Base-by-base conservation (phyloP, 1,284 basidiomycete genomes). In the Neotropicomus parvogracilis region DNA sequence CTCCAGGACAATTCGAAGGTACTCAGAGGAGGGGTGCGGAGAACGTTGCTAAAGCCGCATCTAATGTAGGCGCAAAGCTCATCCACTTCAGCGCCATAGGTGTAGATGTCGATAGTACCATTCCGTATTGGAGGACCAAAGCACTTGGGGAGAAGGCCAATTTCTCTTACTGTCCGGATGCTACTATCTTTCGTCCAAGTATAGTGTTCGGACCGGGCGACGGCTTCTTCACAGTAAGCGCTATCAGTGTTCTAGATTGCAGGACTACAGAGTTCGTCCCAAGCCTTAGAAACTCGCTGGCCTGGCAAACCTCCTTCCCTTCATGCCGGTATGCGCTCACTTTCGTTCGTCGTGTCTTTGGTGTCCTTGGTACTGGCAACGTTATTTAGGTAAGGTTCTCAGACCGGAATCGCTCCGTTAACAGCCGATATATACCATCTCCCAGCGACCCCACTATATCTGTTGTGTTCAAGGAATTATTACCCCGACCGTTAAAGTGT, bases 351-450 rank as follows among this genome's bases (percentile, higher is more conserved):
- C 36, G 82, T 88, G 2, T 58, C 62, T 20, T 66, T 87, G 41
- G 71, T 76, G 17, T 72, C 79, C 0, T 66, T 81, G 42, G 81
- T 80, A 11, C 66, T 81, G 42, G 81, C 81, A 11, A 81, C 72
- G 0, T 47, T 85, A 1, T 85, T 85, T 62, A 86, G 85, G 85
- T 75, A 41, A 56, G 56, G 27, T 27, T 35, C 8, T 38, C 3
- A 8, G 21, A 11, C 5, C 49, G 10, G 16, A 14, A 20, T 21
- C 24, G n/a, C 45, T 40, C 85, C 86, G 3, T 63, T 91, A 21
- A 83, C 87, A 3, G 75, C 83, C 4, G 89, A 83, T 51, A 83
- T 88, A 48, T 91, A 88, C 62, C n/a, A n/a, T n/a, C 79, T 89
- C 51, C 87, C 88, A 9, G 85, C 84, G 3, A 83, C 40, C 88